A percentile compares a stretch with the other conserved stretches of the same genome.
These are phyloP conservation scores for Ehretia macrophylla DNA, from an alignment of 257 asterid genomes.

Conservation along the genomic window DNA sequence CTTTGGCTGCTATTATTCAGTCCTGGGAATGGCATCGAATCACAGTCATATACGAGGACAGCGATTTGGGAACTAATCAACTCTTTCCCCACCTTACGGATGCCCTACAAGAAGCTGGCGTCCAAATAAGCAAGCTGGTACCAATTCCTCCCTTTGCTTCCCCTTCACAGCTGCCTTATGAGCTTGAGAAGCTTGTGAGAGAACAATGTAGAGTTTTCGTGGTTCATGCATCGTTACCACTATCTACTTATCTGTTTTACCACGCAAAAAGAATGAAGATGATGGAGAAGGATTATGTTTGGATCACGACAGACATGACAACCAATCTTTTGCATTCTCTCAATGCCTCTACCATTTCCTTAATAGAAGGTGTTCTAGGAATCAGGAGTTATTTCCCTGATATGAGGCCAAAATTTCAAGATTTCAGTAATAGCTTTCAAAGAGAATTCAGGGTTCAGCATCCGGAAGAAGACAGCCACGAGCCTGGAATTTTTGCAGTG, in stretches of 20 bases:
- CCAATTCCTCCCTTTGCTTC: slow-evolving; percentile 23
- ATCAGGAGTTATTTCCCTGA: too few species aligned
- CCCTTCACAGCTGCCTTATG: slow-evolving; percentile 10
- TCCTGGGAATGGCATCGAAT: too few species aligned
- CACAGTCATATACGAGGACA: too few species aligned
- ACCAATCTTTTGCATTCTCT: slow-evolving; percentile 22
- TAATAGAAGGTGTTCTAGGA: too few species aligned
- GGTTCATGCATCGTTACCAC: slow-evolving; percentile 22
- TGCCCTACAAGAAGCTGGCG: not conserved
- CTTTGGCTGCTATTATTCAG: too few species aligned
- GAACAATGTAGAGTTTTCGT: slow-evolving; percentile 36
- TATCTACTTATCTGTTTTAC: slow-evolving; percentile 17
- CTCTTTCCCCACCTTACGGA: too few species aligned
- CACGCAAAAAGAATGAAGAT: slow-evolving; percentile 30
- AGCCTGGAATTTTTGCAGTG: slow-evolving; percentile 27
- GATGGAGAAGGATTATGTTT: slow-evolving; percentile 31
- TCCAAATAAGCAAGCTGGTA: slow-evolving; percentile 32
- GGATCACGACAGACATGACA: slow-evolving; percentile 33
- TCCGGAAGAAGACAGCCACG: slow-evolving; percentile 24
- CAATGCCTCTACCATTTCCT: too few species aligned
- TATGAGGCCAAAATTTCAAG: slow-evolving; percentile 7
- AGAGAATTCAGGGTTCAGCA: slow-evolving; percentile 7
- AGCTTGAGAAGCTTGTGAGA: slow-evolving; percentile 21
- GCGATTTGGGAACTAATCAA: too few species aligned
- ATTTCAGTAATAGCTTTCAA: slow-evolving; percentile 13